Evolutionary conservation across 2,329 filamentous ascomycete species (phyloP).

Genomic region (Monilinia fructigena): DNA sequence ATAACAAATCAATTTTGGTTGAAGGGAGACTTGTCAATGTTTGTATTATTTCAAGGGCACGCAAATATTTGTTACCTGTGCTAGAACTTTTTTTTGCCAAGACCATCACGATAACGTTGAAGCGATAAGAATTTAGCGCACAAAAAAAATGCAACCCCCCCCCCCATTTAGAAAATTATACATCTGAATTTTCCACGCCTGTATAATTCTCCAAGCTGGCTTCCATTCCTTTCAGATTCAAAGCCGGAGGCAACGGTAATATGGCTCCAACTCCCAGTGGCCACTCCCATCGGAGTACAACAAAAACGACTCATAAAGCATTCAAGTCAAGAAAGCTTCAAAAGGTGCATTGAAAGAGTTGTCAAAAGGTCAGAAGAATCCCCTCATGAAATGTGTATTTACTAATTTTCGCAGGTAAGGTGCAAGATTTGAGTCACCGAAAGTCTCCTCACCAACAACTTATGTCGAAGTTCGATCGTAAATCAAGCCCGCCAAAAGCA

Average conservation of each 20-base stretch:
- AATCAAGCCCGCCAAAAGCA: constrained; percentile 94
- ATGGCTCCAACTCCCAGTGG: constrained; percentile 69
- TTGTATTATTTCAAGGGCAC: constrained; percentile 4
- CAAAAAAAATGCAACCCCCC: constrained; percentile 20
- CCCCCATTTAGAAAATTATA: constrained; percentile 10
- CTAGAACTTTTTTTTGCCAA: constrained; percentile 21
- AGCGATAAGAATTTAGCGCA: constrained; percentile 28
- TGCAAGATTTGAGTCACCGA: constrained; percentile 69
- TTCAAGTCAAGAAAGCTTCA: constrained; percentile 91
- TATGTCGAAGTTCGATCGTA: constrained; percentile 94
- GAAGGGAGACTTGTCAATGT: background rate
- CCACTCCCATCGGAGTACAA: constrained; percentile 90
- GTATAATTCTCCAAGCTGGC: constrained; percentile 51
- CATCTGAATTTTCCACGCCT: constrained; percentile 13
- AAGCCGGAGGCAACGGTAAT: constrained; percentile 64
- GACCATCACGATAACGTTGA: constrained; percentile 11
- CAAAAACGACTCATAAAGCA: constrained; percentile 81
- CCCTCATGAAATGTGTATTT: constrained; percentile 20
- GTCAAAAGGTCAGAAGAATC: constrained; percentile 65
- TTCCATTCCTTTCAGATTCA: constrained; percentile 82
- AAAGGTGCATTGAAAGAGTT: constrained; percentile 84
- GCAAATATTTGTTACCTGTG: constrained; percentile 17
- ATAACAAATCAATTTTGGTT: background rate
- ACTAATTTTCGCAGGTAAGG: constrained; percentile 61
- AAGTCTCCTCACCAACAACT: constrained; percentile 94